phyloP scores from a whole-genome alignment of 306 rosid species.

The Nissolia schottii region DNA sequence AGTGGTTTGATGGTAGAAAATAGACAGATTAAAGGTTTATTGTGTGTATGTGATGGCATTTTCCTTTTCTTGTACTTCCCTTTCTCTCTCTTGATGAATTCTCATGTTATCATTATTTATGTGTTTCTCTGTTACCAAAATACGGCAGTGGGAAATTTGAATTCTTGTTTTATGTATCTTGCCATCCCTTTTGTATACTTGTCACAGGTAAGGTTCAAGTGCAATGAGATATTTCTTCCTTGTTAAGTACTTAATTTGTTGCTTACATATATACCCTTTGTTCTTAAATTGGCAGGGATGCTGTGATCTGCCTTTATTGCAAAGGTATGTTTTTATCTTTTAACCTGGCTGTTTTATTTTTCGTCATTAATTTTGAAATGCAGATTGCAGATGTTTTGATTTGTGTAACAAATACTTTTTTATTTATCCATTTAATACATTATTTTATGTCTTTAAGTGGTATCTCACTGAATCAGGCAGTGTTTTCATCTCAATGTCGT shows the following conservation, averaged over 20 bases:
- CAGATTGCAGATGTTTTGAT: constrained; percentile 13
- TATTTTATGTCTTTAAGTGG: neutral
- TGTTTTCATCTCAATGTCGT: neutral
- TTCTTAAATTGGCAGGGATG: constrained; percentile 60
- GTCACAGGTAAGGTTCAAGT: neutral
- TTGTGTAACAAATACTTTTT: neutral
- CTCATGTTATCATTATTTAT: neutral
- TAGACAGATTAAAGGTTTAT: neutral
- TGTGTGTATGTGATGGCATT: neutral
- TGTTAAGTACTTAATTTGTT: constrained; percentile 6
- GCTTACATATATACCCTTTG: constrained; percentile 1
- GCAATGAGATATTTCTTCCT: constrained; percentile 1
- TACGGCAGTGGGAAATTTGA: neutral
- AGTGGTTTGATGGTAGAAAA: neutral
- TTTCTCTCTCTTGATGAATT: neutral
- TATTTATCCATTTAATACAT: neutral
- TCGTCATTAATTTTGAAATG: neutral
- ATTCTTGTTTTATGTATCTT: constrained; percentile 17
- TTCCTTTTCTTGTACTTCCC: neutral
- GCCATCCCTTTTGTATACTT: constrained; percentile 4
- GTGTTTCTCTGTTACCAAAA: neutral
- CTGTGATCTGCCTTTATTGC: constrained; percentile 76
- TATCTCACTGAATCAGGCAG: neutral
- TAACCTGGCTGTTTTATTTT: constrained; percentile 1
- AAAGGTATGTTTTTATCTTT: constrained; percentile 48